Evolutionary conservation across 1,284 basidiomycete genomes (phyloP).

Genomic region (Tausonia pullulans): DNA sequence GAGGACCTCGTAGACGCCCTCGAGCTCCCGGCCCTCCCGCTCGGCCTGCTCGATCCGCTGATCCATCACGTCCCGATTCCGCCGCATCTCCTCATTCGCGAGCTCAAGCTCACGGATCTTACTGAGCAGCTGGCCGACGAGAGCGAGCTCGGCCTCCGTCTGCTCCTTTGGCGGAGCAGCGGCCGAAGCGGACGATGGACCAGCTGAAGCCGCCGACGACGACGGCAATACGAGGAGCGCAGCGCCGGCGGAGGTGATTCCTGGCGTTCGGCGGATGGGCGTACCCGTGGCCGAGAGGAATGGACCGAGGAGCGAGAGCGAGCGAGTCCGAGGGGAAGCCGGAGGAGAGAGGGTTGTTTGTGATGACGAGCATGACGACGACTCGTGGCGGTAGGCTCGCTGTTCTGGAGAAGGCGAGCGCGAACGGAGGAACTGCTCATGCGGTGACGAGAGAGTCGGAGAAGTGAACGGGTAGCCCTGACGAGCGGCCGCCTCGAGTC

Average conservation of each 20-base stretch:
- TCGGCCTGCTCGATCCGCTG: constrained; percentile 53
- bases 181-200: constrained; percentile 15
- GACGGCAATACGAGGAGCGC: too few relatives aligned
- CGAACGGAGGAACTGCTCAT: constrained; percentile 52
- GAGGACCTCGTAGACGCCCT: constrained; percentile 57
- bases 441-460: constrained; percentile 25
- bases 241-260: background rate
- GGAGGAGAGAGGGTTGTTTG: constrained; percentile 3
- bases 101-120: constrained; percentile 70
- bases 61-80: constrained; percentile 53
- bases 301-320: constrained; percentile 11
- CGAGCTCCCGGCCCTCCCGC: constrained; percentile 56
- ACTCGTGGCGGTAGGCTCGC: background rate
- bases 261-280: background rate
- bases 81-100: constrained; percentile 56
- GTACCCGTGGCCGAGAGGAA: background rate
- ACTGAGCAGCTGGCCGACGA: constrained; percentile 57
- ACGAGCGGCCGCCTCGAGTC: background rate
- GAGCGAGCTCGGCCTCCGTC: constrained; percentile 38
- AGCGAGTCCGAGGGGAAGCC: constrained; percentile 10
- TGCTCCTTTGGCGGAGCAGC: background rate
- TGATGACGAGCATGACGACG: background rate
- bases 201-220: too few relatives aligned
- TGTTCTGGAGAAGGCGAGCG: constrained; percentile 22
- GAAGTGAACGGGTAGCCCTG: background rate